Base-by-base conservation (phyloP, 192 early-diverging fungal species). In the Podila clonocystis region DNA sequence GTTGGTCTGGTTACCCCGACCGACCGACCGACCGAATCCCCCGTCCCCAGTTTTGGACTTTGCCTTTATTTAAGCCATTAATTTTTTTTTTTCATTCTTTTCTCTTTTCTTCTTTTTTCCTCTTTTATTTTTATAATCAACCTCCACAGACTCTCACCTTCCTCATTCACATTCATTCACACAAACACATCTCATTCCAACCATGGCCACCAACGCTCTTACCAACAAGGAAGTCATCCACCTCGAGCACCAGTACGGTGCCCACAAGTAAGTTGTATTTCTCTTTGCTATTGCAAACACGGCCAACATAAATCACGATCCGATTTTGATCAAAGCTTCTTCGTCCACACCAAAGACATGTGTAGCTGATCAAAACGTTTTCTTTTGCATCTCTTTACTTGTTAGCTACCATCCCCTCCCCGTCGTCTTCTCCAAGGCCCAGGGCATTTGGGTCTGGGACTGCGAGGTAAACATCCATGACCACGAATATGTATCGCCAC, bases 391-490 rank as follows among this genome's bases (percentile, higher is more conserved):
- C 38, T 24, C 28, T 60, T 1, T 48, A 13, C 45, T 55, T n/a
- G 33, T 33, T 68, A 92, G 91, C 90, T 99, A 99, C 84, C 98
- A 99, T 83, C 98, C 98, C 28, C 86, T 99, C 45, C 97, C 97
- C 11, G 92, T 97, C 2, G 98, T 99, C 49, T 94, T 98, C 78
- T 79, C 91, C 71, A 89, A 89, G 65, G 98, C 91, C 45, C 41
- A 97, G 77, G 98, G 98, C 17, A 90, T 94, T 19, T 90, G 94
- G 85, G 97, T 99, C 61, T 96, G 93, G 93, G 98, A 99, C 77
- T 95, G 95, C 50, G 98, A 97, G 86, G 77, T 80, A 73, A 55
- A 30, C 22, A 50, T 33, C 49, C 19, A 22, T 45, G 33, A 34
- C 9, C 48, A 52, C 0, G 31, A 63, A 52, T 28, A 52, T 31